Base-by-base conservation (phyloP, 176 grass and related monocot species). In the Bolboschoenus planiculmis region DNA sequence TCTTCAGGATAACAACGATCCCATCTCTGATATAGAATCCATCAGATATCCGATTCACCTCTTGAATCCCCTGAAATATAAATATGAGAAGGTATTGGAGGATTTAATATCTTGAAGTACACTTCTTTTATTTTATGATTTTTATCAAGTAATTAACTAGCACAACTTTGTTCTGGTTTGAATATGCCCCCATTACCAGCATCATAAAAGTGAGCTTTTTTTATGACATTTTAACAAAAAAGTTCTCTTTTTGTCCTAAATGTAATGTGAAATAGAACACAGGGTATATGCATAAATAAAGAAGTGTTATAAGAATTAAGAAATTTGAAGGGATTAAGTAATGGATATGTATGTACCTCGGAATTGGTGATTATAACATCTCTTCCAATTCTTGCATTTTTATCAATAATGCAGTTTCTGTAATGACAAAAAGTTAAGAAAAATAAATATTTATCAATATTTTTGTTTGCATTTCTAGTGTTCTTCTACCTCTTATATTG, bases 321-420 rank as follows among this genome's bases (percentile, higher is more conserved):
- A n/a, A n/a, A n/a, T n/a, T n/a, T n/a, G n/a, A n/a, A n/a, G n/a
- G 79, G 26, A 70, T 56, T 58, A 74, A 27, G 56, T 51, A 56
- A 24, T 77, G 27, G 60, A 89, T 54, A 37, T 37, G 40, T n/a
- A 65, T 9, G 36, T 89, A 94, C 92, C 73, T 97, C 92, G 26
- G 92, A 67, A 55, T 97, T 97, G 11, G 90, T 44, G 35, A 97
- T 94, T 0, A 62, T 81, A 24, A 94, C 95, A 48, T 92, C 91
- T 85, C 92, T 91, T 61, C 95, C 95, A 84, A 92, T 94, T 78
- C 88, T 92, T 9, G 88, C 95, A 81, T 97, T 94, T 81, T 97
- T 94, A 76, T 94, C 95, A 78, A 97, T 92, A 63, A 97, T 97
- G 59, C 95, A 94, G 18, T 92, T 92, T 62, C 92, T 97, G 72